Evolutionary conservation across 805 yeast species (phyloP), one percentile per base, ranked within the genome.

Genomic region (Pichia gijzeniarum): DNA sequence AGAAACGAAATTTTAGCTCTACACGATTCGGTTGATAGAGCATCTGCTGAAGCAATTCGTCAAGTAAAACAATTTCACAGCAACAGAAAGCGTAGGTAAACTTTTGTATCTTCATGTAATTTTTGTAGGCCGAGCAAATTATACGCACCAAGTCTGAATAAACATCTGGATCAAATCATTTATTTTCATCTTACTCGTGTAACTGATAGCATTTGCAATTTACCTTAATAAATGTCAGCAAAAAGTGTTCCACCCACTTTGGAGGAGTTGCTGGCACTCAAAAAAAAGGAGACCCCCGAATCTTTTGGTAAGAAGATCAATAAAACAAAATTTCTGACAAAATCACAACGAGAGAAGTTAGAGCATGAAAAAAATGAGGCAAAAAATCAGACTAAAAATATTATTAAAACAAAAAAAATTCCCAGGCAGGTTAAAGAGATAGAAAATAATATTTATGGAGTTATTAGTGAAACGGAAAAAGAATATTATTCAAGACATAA

Each of bases 1-100:
- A 84, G 77, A 56, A 85, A 80, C 52, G 84, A 82, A 5, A 85
- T 91, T 48, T 71, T 81, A 59, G 78, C 88, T 5, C 68, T 93
- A 47, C 85, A 87, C 58, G 84, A 84, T 47, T 82, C 93, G 34
- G 96, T 93, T 27, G 97, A 90, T 52, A 84, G 85, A 54, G 97
- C 97, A 12, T 78, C 82, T 53, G 85, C 95, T 35, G 95, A 87
- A 65, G 95, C 97, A 13, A 85, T 89, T 42, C 80, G 78, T 53
- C 83, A 76, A 64, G 83, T 79, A 68, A 86, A 82, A 64, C 85
- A 79, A 53, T 69, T 75, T 61, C 90, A 79, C 33, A 56, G 57
- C 13, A 54, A 55, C 38, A 43, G 53, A 41, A 51, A 51, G 13
- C 48, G 45, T 38, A 36, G 45, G n/a, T 36, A 16, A 40, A 33